Percentiles rank a stretch among this genome's conserved stretches.
Evolutionary conservation across 257 asterid genomes (phyloP).

Genomic region (Jaltomata sinuosa): DNA sequence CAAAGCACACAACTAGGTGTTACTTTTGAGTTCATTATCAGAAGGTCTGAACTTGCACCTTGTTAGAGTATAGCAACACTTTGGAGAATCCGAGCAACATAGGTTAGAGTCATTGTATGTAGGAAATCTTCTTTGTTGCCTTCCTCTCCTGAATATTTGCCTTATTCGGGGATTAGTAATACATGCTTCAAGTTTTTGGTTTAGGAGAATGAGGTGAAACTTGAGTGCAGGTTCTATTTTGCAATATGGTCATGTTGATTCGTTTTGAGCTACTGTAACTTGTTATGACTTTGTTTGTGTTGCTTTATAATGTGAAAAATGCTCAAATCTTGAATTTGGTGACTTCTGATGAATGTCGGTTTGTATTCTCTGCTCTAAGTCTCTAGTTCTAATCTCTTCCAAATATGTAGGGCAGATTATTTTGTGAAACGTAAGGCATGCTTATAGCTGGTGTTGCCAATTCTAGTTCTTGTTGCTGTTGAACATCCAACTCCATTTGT

Average conservation of each 20-base stretch:
- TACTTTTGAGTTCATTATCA: neutral
- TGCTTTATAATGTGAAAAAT: neutral
- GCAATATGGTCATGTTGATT: no score
- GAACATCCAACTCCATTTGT: neutral
- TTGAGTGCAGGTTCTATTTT: neutral
- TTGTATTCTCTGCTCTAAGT: neutral
- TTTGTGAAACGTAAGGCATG: neutral
- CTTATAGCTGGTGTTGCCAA: neutral
- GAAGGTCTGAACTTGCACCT: neutral
- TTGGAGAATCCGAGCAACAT: neutral
- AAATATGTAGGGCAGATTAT: neutral
- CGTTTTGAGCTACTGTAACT: neutral
- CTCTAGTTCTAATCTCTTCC: neutral
- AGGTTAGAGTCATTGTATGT: neutral
- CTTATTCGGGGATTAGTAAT: neutral
- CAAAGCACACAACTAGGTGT: neutral
- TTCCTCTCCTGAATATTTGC: neutral
- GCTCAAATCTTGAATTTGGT: neutral
- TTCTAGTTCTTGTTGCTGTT: neutral
- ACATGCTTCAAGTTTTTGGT: neutral
- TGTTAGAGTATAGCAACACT: neutral
- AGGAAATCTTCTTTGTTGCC: neutral
- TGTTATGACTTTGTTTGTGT: neutral
- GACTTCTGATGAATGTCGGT: neutral
- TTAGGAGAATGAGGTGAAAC: neutral